Evolutionary conservation across 1,139 yeast genomes (phyloP), one percentile per base, ranked within the genome.

Genomic region (Lodderomyces beijingensis): DNA sequence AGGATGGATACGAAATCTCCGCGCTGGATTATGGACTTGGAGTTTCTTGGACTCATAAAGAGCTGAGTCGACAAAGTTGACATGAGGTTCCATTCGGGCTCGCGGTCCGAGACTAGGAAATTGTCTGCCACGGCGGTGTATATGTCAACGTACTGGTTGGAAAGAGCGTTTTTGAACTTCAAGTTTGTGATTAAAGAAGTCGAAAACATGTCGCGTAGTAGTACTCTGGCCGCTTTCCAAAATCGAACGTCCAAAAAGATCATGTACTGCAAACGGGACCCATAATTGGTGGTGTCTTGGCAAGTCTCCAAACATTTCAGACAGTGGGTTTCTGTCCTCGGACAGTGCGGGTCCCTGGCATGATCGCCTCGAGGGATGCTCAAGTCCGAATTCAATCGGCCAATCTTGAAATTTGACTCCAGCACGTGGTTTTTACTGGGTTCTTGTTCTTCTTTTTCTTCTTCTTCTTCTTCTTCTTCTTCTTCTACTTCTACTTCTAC

Each of bases 11-110:
- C 67, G 18, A 85, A 55, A 40, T 83, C 88, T 18, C 89, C 91
- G 49, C 79, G 86, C 28, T 67, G 61, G 2, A 81, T 71, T 15
- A 87, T 76, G 30, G 78, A 62, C 1, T 89, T 62, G 2, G 96
- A 85, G 43, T 82, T 80, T 1, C 81, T 65, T 0, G 95, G 91
- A 31, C 93, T 81, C 2, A 95, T 87, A 51, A 88, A 88, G 9
- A 89, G 62, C 52, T 91, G 96, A 1, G 95, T 84, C 0, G 96
- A 83, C 14, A 91, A 51, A 6, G 79, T 70, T 23, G 81, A 69
- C 75, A 88, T 77, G 15, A 87, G 68, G 25, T 88, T 83, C 41
- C 75, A 66, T 45, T 89, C 96, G 0, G 95, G 93, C 40, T 88
- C 96, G 30, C 89, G 64, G 41, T 85, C 95, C 35, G 77, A 70